phyloP scores from a whole-genome alignment of 2,329 filamentous ascomycete genomes.

The Aspergillus candidus region DNA sequence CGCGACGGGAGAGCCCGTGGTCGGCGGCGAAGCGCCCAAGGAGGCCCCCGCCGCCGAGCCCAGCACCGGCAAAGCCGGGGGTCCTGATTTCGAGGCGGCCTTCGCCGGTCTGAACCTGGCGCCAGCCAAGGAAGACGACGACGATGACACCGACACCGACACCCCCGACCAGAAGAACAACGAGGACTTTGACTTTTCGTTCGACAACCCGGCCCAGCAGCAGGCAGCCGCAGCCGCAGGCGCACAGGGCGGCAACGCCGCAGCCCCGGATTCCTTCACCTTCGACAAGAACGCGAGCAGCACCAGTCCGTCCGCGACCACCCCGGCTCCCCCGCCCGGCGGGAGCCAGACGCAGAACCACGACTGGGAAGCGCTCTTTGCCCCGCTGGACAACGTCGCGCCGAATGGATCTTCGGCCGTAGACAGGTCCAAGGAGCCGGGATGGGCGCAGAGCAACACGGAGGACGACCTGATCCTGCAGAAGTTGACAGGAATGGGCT shows the following conservation, averaged over 20 bases:
- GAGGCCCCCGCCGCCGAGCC: slow-evolving; percentile 11
- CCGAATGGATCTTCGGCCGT: slow-evolving; percentile 9
- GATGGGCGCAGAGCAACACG: slow-evolving; percentile 65
- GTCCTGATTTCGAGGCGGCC: slow-evolving; percentile 42
- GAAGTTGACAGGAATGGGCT: slow-evolving; percentile 85
- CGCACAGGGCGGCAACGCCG: slow-evolving; percentile 14
- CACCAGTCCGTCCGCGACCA: slow-evolving; percentile 30
- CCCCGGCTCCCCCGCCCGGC: slow-evolving; percentile 17
- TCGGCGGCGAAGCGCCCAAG: slow-evolving; percentile 29
- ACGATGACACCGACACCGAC: slow-evolving; percentile 55
- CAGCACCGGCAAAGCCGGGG: slow-evolving; percentile 25
- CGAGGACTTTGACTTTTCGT: slow-evolving; percentile 42
- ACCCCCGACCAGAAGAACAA: slow-evolving; percentile 27
- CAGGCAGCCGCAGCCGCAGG: slow-evolving; percentile 17
- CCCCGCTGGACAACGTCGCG: slow-evolving; percentile 57
- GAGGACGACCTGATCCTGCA: slow-evolving; percentile 91
- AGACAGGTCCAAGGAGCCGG: slow-evolving; percentile 38
- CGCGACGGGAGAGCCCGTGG: slow-evolving; percentile 31
- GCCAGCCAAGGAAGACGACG: slow-evolving; percentile 40
- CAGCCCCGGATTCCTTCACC: slow-evolving; percentile 35
- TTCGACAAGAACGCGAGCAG: slow-evolving; percentile 29
- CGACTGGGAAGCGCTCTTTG: slow-evolving; percentile 95
- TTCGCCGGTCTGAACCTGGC: slow-evolving; percentile 42
- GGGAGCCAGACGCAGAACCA: slow-evolving; percentile 44
- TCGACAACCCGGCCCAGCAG: slow-evolving; percentile 37